A percentile compares a stretch with the other conserved stretches of the same genome.
These are phyloP conservation scores for Nasturtium officinale DNA, from an alignment of 345 rosid species.

Conservation along the genomic window DNA sequence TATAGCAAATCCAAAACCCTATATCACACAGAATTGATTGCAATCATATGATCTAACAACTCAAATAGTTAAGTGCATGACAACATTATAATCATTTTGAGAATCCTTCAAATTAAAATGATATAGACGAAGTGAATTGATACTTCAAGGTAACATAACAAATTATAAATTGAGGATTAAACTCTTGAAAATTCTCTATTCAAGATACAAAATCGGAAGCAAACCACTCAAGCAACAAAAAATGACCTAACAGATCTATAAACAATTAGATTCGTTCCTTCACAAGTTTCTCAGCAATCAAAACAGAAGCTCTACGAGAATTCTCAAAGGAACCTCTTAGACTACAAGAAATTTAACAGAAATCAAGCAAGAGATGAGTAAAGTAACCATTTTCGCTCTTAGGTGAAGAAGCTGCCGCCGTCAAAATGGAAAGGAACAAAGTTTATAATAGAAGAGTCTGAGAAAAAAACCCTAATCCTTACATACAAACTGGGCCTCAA, in stretches of 20 bases:
- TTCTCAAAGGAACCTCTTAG: neutral
- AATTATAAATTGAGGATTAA: neutral
- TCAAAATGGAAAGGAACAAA: neutral
- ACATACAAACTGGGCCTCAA: neutral
- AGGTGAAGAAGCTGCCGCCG: conserved; percentile 39
- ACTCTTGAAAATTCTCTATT: neutral
- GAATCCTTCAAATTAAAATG: neutral
- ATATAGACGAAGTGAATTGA: neutral
- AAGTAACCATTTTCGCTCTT: conserved; percentile 38
- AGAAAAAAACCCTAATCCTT: conserved; percentile 29
- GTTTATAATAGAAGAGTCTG: conserved; percentile 9
- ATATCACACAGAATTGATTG: neutral
- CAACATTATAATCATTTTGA: neutral
- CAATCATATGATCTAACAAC: neutral
- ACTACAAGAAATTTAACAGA: neutral
- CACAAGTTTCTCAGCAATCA: neutral
- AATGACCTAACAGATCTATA: conserved; percentile 2
- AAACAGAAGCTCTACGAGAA: neutral
- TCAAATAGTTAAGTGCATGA: neutral
- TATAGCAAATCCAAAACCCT: too few species aligned
- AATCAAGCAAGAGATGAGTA: neutral
- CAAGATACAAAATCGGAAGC: neutral
- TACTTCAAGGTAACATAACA: too few species aligned
- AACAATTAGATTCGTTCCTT: neutral
- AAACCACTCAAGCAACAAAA: neutral